Base-by-base conservation (phyloP, 2,329 filamentous ascomycete species). In the Scleromitrula shiraiana region DNA sequence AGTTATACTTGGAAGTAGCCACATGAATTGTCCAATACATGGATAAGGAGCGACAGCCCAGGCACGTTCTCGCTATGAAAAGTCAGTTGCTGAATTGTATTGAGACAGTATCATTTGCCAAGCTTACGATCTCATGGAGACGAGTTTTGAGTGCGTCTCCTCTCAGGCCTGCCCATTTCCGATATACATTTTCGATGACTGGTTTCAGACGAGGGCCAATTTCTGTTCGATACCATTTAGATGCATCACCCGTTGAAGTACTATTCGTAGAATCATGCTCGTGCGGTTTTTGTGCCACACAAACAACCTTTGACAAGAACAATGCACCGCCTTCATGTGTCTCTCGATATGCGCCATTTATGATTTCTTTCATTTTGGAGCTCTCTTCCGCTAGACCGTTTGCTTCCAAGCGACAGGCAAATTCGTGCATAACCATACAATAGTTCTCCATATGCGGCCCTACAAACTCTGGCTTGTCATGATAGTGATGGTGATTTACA, bases 31-130 rank as follows among this genome's bases (percentile, higher is more conserved):
- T 5, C 57, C 57, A 14, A 60, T 56, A 17, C 56, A 59, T 14
- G 57, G 57, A 26, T 59, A 57, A 5, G 57, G 53, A 17, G 51
- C 43, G 20, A 53, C 40, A 23, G 50, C 40, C 54, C 54, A 58
- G 1, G 53, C 53, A 37, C 46, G 20, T 10, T 55, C 53, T 9
- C 56, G 52, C 55, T 57, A 12, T 30, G n/a, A 3, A 10, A 10
- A 10, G 12, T 36, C 2, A 7, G n/a, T 36, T 19, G 15, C 12
- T 22, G n/a, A 14, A 32, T 17, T 14, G 17, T 7, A 20, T 10
- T 2, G 17, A 19, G 20, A 2, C 6, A 17, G 33, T 15, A 17
- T 19, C 8, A 19, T 36, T 10, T 15, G 17, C 15, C 17, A 9
- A 36, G 33, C 33, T 36, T 36, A 36, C n/a, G 2, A 19, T 19